Percentiles rank a stretch among this genome's conserved stretches.
Conservation (phyloP, 768 basidiomycete genomes). For the Leccinum subgranulosum region DNA sequence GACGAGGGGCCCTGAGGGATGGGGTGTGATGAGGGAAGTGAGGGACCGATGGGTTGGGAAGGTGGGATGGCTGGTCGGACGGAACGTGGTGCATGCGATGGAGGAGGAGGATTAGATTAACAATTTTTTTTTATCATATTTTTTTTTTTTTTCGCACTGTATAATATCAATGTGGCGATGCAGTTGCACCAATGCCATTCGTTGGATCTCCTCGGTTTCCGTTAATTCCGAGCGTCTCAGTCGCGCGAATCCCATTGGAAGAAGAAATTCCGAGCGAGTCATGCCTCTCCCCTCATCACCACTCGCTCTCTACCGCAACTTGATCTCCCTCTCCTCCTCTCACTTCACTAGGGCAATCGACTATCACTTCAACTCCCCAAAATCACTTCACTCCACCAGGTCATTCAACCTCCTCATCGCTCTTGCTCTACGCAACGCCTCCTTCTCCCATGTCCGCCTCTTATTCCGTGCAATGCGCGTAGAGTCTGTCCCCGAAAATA, state of each 20-base stretch:
- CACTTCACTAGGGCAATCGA: conserved; percentile 13
- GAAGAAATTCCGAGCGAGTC: not conserved
- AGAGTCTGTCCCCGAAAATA: conserved; percentile 40
- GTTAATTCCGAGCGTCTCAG: not conserved
- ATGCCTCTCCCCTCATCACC: conserved; percentile 32
- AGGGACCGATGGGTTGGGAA: conserved; percentile 68
- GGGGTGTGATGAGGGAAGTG: conserved; percentile 41
- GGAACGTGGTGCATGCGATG: conserved; percentile 30
- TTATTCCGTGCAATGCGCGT: conserved; percentile 48
- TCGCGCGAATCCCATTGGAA: not conserved
- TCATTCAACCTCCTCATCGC: conserved; percentile 45
- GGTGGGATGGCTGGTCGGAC: conserved; percentile 77
- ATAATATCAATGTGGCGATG: conserved; percentile 10
- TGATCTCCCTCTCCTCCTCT: conserved; percentile 23
- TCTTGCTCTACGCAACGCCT: conserved; percentile 49
- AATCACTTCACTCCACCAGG: conserved; percentile 33
- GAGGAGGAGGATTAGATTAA: conserved; percentile 25
- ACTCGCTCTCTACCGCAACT: conserved; percentile 34
- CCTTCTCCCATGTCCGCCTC: conserved; percentile 42
- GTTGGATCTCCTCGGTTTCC: conserved; percentile 1
- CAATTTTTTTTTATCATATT: not conserved
- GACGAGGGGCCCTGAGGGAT: conserved; percentile 42
- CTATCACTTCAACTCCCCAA: conserved; percentile 29
- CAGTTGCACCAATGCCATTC: conserved; percentile 27
- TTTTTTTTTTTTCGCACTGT: not conserved